These are phyloP conservation scores for Colletotrichum musicola DNA, from an alignment of 2,329 filamentous ascomycete genomes.

Conservation along the genomic window DNA sequence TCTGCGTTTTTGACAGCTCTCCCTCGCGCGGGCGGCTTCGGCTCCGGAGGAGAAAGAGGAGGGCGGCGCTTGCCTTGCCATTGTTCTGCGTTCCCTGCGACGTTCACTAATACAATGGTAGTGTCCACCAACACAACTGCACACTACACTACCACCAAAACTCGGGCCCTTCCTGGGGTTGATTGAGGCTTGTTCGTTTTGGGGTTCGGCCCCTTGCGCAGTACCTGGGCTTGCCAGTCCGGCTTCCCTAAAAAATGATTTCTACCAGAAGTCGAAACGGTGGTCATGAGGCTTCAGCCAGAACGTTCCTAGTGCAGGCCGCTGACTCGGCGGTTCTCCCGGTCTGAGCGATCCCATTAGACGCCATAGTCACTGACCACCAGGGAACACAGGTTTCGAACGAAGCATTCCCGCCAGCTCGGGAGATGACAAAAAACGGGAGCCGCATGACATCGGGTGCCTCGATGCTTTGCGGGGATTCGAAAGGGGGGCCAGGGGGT, in stretches of 20 bases:
- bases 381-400: conserved; percentile 2
- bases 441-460: conserved; percentile 28
- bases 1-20: conserved; percentile 39
- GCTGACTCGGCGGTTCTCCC: conserved; percentile 28
- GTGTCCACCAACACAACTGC: too few relatives aligned
- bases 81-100: conserved; percentile 21
- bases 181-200: conserved; percentile 33
- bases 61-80: conserved; percentile 5
- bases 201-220: conserved; percentile 12
- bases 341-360: conserved; percentile 10
- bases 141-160: neutral
- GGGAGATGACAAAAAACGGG: conserved; percentile 18
- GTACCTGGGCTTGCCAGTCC: conserved; percentile 7
- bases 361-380: neutral
- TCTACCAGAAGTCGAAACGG: conserved; percentile 38
- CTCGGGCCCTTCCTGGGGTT: conserved; percentile 33
- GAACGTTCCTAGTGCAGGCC: conserved; percentile 16
- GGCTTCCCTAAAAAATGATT: conserved; percentile 25
- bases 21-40: conserved; percentile 35
- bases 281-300: conserved; percentile 24
- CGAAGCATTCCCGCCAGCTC: neutral
- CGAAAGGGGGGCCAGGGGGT: neutral
- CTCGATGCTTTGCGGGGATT: conserved; percentile 31
- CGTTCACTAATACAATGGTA: neutral
- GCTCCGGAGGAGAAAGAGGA: conserved; percentile 14